phyloP scores from a whole-genome alignment of 2,329 filamentous ascomycete species.

The Epichloe gansuensis region DNA sequence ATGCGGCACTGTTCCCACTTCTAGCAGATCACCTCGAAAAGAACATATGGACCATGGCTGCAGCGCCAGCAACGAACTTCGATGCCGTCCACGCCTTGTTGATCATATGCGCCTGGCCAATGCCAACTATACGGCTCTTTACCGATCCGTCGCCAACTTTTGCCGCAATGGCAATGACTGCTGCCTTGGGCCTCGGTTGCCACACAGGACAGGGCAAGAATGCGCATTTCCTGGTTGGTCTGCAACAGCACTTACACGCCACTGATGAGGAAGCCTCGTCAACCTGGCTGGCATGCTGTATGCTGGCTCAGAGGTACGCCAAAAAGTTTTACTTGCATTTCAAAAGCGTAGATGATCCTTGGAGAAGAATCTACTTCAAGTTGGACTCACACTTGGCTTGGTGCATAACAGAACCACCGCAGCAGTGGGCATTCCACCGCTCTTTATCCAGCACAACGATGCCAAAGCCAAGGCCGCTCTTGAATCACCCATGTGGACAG shows the following conservation, averaged over 20 bases:
- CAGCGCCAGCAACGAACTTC: conserved; percentile 30
- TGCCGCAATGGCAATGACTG: conserved; percentile 32
- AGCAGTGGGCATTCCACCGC: conserved; percentile 32
- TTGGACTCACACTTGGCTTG: conserved; percentile 7
- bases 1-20: conserved; percentile 28
- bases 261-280: conserved; percentile 39
- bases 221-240: conserved; percentile 32
- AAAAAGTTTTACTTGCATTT: not conserved
- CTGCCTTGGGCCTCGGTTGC: conserved; percentile 35
- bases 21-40: conserved; percentile 33
- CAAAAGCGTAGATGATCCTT: not conserved
- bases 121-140: conserved; percentile 37
- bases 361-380: not conserved
- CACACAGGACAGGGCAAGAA: conserved; percentile 40
- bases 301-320: conserved; percentile 34
- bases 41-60: conserved; percentile 32
- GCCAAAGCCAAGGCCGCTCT: conserved; percentile 27
- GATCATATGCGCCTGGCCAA: conserved; percentile 37
- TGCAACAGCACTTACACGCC: conserved; percentile 28
- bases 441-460: conserved; percentile 38
- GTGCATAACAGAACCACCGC: conserved; percentile 22
- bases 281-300: conserved; percentile 41
- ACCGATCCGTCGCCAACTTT: conserved; percentile 37
- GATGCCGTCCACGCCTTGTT: conserved; percentile 39
- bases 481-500: conserved; percentile 28